Percentiles rank a stretch among this genome's conserved stretches.
Conservation (phyloP, 257 asterid genomes). For the Fraxinus cuspidata region DNA sequence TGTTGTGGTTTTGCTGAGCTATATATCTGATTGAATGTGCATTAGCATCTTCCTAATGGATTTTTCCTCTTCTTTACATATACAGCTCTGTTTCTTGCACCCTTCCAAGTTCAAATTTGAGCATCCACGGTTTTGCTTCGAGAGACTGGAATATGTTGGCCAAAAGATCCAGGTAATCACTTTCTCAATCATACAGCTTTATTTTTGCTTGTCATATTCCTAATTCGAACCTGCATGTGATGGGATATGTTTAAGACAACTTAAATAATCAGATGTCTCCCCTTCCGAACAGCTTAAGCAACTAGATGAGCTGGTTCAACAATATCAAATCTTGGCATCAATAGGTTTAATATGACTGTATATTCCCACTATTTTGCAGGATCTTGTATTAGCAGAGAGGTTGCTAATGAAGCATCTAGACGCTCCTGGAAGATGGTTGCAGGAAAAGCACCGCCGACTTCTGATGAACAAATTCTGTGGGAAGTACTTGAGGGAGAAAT, state of each 20-base stretch:
- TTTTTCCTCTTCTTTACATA: conserved; percentile 19
- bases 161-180: conserved; percentile 87
- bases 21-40: not conserved
- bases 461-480: conserved; percentile 98
- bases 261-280: not conserved
- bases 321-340: not conserved
- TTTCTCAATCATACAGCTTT: not conserved
- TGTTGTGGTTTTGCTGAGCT: not conserved
- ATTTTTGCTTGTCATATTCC: not conserved
- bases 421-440: conserved; percentile 95
- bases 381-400: conserved; percentile 95
- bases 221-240: not conserved
- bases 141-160: conserved; percentile 90
- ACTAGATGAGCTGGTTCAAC: not conserved
- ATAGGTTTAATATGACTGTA: not conserved
- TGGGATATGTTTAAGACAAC: not conserved
- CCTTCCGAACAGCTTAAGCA: not conserved
- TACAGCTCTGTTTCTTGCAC: conserved; percentile 85
- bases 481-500: conserved; percentile 77
- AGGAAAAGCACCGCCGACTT: conserved; percentile 73
- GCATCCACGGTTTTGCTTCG: conserved; percentile 95
- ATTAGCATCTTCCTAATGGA: not conserved
- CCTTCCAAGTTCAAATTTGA: conserved; percentile 84
- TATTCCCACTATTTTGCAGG: conserved; percentile 44
- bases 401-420: conserved; percentile 93